These are phyloP conservation scores for Phytophthora pisi DNA, from an alignment of 352 stramenopile species.

Conservation along the genomic window DNA sequence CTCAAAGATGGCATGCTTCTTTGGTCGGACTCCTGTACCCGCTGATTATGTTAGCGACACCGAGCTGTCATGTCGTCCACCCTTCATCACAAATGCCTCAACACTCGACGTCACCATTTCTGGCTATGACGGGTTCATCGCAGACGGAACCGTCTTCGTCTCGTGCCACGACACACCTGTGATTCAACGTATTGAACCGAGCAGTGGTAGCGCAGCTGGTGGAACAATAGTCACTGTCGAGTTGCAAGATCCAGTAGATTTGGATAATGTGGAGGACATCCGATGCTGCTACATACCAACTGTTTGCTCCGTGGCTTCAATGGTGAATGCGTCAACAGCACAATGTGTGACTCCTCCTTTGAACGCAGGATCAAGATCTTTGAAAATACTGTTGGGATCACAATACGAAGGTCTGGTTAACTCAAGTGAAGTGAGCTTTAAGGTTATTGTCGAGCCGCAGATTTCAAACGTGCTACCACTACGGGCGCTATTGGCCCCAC, in stretches of 20 bases:
- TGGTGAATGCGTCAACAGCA: constrained; percentile 20
- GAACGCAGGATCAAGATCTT: constrained; percentile 1
- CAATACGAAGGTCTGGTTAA: constrained; percentile 24
- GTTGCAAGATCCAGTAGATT: constrained; percentile 16
- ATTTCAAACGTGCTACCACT: constrained; percentile 37
- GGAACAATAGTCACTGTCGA: constrained; percentile 22
- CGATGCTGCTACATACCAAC: constrained; percentile 41
- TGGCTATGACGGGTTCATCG: constrained; percentile 39
- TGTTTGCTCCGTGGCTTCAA: constrained; percentile 21
- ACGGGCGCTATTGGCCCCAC: constrained; percentile 14
- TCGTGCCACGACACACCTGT: constrained; percentile 26
- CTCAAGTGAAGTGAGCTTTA: constrained; percentile 39
- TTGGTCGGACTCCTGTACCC: constrained; percentile 34
- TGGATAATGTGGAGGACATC: constrained; percentile 8
- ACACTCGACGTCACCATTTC: constrained; percentile 35
- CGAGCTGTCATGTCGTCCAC: constrained; percentile 37
- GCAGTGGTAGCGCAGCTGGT: constrained; percentile 18
- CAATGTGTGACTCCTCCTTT: constrained; percentile 32
- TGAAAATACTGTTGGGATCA: constrained; percentile 36
- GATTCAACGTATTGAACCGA: constrained; percentile 29
- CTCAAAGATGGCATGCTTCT: constrained; percentile 43
- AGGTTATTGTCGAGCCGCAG: constrained; percentile 16
- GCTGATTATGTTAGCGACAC: constrained; percentile 39
- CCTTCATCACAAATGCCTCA: constrained; percentile 23
- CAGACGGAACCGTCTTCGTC: constrained; percentile 18